Evolutionary conservation across 1,139 yeast genomes (phyloP).

Genomic region (Insectozyma bohioensis): DNA sequence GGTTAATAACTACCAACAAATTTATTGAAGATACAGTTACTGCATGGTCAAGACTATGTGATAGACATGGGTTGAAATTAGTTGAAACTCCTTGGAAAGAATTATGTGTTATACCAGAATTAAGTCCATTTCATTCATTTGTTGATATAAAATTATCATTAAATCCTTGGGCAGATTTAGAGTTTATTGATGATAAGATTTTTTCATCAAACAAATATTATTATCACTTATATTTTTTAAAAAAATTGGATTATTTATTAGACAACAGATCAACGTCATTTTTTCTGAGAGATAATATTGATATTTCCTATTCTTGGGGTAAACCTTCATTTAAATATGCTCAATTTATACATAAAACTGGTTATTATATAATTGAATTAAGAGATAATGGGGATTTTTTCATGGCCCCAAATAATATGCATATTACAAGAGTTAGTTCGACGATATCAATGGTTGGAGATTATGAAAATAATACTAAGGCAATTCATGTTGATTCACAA

Average conservation of each 20-base stretch:
- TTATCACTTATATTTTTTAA: slow-evolving; percentile 64
- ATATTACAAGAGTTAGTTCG: slow-evolving; percentile 61
- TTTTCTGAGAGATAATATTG: slow-evolving; percentile 52
- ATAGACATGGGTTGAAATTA: slow-evolving; percentile 77
- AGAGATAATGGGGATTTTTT: slow-evolving; percentile 78
- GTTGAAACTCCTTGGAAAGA: slow-evolving; percentile 96
- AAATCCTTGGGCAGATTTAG: slow-evolving; percentile 66
- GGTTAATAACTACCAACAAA: slow-evolving; percentile 89
- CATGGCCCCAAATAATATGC: slow-evolving; percentile 78
- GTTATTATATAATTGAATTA: slow-evolving; percentile 86
- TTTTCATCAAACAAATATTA: slow-evolving; percentile 51
- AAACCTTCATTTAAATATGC: slow-evolving; percentile 77
- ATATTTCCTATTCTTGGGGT: slow-evolving; percentile 87
- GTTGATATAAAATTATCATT: slow-evolving; percentile 63
- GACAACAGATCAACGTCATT: slow-evolving; percentile 78
- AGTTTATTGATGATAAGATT: slow-evolving; percentile 51
- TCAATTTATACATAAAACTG: slow-evolving; percentile 87
- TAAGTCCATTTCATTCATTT: slow-evolving; percentile 87
- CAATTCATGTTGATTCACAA: slow-evolving; percentile 58
- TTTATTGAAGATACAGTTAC: slow-evolving; percentile 85
- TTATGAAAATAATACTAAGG: slow-evolving; percentile 25
- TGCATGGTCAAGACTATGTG: slow-evolving; percentile 80
- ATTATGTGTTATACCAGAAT: slow-evolving; percentile 68
- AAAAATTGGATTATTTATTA: slow-evolving; percentile 68
- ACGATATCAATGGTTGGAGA: slow-evolving; percentile 26